These are phyloP conservation scores for Cichorium intybus DNA, from an alignment of 140 eudicot genomes.

Conservation along the genomic window DNA sequence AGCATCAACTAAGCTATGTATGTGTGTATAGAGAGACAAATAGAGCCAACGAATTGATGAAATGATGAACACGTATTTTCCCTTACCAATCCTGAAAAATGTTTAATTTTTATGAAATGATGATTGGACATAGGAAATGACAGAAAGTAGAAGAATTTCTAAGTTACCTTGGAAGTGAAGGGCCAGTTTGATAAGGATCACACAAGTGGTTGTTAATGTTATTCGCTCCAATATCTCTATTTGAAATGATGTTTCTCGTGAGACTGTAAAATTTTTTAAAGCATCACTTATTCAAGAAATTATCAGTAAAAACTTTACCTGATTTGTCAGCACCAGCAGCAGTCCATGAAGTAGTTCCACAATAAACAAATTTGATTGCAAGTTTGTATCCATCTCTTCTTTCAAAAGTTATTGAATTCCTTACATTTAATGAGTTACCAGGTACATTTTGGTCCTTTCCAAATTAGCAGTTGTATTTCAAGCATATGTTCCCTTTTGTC, in stretches of 20 bases:
- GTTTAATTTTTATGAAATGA: not conserved
- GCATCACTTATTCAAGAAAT: constrained; percentile 12
- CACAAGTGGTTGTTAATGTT: constrained; percentile 8
- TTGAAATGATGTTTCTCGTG: constrained; percentile 29
- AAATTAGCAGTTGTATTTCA: constrained; percentile 44
- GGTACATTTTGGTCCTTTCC: constrained; percentile 22
- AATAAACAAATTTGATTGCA: constrained; percentile 13
- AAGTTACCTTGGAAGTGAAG: constrained; percentile 48
- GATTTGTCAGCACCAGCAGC: constrained; percentile 22
- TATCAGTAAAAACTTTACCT: constrained; percentile 14
- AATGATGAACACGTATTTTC: constrained; percentile 30
- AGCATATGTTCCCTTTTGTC: constrained; percentile 71
- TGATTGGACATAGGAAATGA: not conserved
- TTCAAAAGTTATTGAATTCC: constrained; percentile 21
- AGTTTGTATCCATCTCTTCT: constrained; percentile 7
- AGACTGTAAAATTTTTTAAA: constrained; percentile 22
- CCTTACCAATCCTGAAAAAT: constrained; percentile 31
- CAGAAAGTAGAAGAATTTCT: too few relatives aligned
- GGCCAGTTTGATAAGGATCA: constrained; percentile 28
- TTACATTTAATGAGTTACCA: constrained; percentile 6
- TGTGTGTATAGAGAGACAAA: too few relatives aligned
- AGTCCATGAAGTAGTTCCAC: constrained; percentile 26
- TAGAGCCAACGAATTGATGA: too few relatives aligned
- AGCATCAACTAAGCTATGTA: too few relatives aligned
- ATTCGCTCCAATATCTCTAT: constrained; percentile 19